Conservation (phyloP, 73 alveolate genomes). For the Paramecium caudatum region DNA sequence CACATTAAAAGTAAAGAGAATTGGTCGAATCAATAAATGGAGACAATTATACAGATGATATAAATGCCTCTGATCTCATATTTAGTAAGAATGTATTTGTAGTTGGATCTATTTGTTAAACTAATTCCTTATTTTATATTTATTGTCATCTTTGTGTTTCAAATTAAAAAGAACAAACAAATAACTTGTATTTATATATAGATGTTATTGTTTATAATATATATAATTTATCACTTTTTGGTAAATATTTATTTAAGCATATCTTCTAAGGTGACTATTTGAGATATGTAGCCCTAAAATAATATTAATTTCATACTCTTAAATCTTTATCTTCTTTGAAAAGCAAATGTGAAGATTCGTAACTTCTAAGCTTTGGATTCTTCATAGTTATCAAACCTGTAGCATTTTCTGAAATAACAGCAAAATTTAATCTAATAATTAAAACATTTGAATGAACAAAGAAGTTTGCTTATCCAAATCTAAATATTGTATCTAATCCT, state of each 20-base stretch:
- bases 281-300: slow-evolving; percentile 22
- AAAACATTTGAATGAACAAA: slow-evolving; percentile 48
- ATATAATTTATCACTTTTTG: slow-evolving; percentile 19
- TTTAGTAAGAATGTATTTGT: slow-evolving; percentile 66
- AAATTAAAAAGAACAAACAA: too few species aligned
- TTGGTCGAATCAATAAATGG: not conserved
- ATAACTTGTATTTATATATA: too few species aligned
- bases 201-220: too few species aligned
- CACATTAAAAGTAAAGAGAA: slow-evolving; percentile 19
- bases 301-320: not conserved
- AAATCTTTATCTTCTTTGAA: not conserved
- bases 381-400: not conserved
- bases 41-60: slow-evolving; percentile 66
- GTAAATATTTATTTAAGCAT: slow-evolving; percentile 21
- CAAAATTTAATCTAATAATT: slow-evolving; percentile 26
- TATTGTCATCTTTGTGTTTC: too few species aligned
- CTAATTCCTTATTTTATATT: too few species aligned
- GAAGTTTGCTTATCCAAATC: slow-evolving; percentile 56
- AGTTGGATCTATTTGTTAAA: too few species aligned
- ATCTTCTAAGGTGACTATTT: not conserved
- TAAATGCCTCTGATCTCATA: slow-evolving; percentile 54
- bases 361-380: not conserved
- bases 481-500: slow-evolving; percentile 43
- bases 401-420: slow-evolving; percentile 39
- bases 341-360: not conserved